These are phyloP conservation scores for Marasmius fiardii DNA, from an alignment of 1,284 basidiomycete genomes.

Conservation along the genomic window DNA sequence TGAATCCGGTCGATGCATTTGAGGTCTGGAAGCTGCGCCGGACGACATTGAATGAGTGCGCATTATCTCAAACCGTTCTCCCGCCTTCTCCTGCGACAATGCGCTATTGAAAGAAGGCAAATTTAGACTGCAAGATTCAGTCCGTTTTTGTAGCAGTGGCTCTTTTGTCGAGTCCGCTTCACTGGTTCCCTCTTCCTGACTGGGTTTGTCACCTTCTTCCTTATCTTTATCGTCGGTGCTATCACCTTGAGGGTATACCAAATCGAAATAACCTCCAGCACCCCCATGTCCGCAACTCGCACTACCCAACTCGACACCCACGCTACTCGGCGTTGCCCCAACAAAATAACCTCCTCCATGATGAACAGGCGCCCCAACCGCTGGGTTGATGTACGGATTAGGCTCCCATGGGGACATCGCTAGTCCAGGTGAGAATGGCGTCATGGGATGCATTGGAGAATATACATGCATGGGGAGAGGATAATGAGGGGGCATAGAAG, in stretches of 20 bases:
- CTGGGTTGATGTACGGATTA: constrained; percentile 62
- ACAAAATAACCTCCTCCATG: constrained; percentile 7
- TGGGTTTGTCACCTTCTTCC: background rate
- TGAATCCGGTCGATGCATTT: constrained; percentile 7
- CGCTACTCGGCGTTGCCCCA: constrained; percentile 11
- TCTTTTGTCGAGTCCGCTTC: background rate
- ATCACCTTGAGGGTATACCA: constrained; percentile 11
- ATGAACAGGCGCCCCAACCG: constrained; percentile 67
- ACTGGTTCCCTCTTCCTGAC: constrained; percentile 11
- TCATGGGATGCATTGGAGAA: constrained; percentile 20
- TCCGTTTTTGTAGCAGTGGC: background rate
- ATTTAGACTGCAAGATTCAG: background rate
- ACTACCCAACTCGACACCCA: constrained; percentile 12
- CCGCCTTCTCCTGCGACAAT: background rate
- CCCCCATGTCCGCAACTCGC: constrained; percentile 11
- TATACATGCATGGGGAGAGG: constrained; percentile 2
- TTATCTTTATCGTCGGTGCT: constrained; percentile 23
- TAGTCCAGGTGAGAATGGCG: constrained; percentile 61
- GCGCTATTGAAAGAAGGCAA: background rate
- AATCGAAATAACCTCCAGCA: constrained; percentile 15
- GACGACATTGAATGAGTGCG: constrained; percentile 12
- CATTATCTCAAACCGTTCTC: background rate
- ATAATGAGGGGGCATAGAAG: background rate
- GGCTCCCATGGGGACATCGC: constrained; percentile 63
- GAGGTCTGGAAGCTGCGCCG: constrained; percentile 3